Conservation (phyloP, 768 basidiomycete genomes). For the Boletus rubroflammeus region DNA sequence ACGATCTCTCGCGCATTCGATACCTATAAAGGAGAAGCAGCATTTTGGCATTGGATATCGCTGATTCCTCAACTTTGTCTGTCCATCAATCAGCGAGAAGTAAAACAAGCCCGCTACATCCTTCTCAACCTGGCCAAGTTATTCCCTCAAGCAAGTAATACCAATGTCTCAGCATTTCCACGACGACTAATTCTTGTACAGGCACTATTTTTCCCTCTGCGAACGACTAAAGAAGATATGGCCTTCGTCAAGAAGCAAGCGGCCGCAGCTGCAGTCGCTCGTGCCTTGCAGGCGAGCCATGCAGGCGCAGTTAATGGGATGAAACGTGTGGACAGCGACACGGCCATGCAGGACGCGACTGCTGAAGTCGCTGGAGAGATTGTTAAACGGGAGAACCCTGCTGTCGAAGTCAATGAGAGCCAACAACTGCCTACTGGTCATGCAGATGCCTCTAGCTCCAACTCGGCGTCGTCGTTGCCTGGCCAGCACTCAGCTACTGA, state of each 20-base stretch:
- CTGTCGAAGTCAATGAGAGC: slow-evolving; percentile 22
- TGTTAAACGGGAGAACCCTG: slow-evolving; percentile 19
- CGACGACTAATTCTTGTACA: slow-evolving; percentile 32
- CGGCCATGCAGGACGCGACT: slow-evolving; percentile 28
- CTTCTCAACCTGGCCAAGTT: slow-evolving; percentile 85
- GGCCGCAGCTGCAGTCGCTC: slow-evolving; percentile 32
- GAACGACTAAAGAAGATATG: slow-evolving; percentile 79
- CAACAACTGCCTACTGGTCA: slow-evolving; percentile 21
- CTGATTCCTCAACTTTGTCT: slow-evolving; percentile 90
- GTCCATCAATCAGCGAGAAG: slow-evolving; percentile 87
- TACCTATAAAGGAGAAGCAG: slow-evolving; percentile 92
- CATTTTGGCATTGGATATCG: slow-evolving; percentile 99
- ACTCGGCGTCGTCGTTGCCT: slow-evolving; percentile 7
- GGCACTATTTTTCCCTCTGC: slow-evolving; percentile 94
- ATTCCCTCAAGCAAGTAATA: slow-evolving; percentile 77
- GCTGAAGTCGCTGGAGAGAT: slow-evolving; percentile 28
- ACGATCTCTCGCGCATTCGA: slow-evolving; percentile 83
- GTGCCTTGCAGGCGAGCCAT: slow-evolving; percentile 36
- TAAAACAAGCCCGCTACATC: slow-evolving; percentile 87
- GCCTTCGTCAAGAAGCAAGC: slow-evolving; percentile 42
- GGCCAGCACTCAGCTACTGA: slow-evolving; percentile 16
- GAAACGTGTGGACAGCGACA: slow-evolving; percentile 31
- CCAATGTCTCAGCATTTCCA: neutral
- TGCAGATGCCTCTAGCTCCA: slow-evolving; percentile 16
- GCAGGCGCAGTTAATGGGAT: slow-evolving; percentile 19